phyloP scores from a whole-genome alignment of 2,329 filamentous ascomycete species.

The Exserohilum rostratum region DNA sequence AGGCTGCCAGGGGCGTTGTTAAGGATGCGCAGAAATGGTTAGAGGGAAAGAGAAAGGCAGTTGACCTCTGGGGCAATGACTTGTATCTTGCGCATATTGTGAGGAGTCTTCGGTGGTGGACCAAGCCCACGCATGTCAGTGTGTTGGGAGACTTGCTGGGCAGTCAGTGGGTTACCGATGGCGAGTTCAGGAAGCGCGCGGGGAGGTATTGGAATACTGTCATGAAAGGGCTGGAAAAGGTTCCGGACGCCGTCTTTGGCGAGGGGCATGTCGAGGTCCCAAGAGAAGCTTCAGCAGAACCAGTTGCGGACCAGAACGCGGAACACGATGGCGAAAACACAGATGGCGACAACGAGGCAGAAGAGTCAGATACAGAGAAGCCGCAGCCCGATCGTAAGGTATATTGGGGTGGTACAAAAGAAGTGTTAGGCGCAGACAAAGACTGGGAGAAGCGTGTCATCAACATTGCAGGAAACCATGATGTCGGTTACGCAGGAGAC shows the following conservation, averaged over 20 bases:
- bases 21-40: conserved; percentile 72
- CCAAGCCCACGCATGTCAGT: conserved; percentile 80
- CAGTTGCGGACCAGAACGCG: neutral
- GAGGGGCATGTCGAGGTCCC: neutral
- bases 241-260: conserved; percentile 54
- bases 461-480: conserved; percentile 93
- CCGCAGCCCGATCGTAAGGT: conserved; percentile 18
- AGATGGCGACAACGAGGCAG: conserved; percentile 28
- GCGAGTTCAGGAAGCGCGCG: conserved; percentile 78
- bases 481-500: conserved; percentile 95
- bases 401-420: conserved; percentile 36
- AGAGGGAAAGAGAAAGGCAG: conserved; percentile 72
- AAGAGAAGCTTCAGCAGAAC: neutral
- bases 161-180: conserved; percentile 90
- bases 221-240: conserved; percentile 70
- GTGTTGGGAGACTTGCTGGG: conserved; percentile 91
- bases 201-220: conserved; percentile 80
- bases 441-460: conserved; percentile 79
- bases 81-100: conserved; percentile 94
- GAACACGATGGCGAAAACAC: neutral
- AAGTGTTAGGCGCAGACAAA: conserved; percentile 53
- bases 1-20: conserved; percentile 26
- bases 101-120: conserved; percentile 81
- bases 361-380: conserved; percentile 23
- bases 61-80: conserved; percentile 94